Evolutionary conservation across 164 flowering plant species (phyloP), one percentile per base, ranked within the genome.

Genomic region (Tetracentron sinense): DNA sequence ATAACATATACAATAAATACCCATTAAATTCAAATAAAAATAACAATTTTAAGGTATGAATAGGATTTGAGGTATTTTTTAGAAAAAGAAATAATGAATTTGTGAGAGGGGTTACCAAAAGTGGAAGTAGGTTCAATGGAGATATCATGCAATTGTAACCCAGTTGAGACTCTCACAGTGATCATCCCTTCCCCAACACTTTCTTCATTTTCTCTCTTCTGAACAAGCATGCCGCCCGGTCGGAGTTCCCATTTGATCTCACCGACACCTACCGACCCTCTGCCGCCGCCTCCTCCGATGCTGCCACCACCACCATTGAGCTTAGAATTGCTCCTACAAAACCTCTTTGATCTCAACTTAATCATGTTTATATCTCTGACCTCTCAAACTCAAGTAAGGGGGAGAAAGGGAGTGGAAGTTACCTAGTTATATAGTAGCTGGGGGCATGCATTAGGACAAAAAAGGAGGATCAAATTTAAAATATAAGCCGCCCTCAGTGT

Each of bases 161-260:
- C 88, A 28, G 80, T 85, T 16, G 88, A 84, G 63, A 91, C 85
- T 68, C 78, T 81, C 8, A 91, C 55, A 23, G 70, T 77, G 72
- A 89, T 86, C 61, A 75, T 33, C n/a, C 25, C 79, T 42, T 77
- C 86, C n/a, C 77, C 83, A 0, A 7, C 65, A 21, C 71, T 72
- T 6, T 30, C 71, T 23, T 70, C 78, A 46, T 55, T 56, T 50
- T 82, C 88, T 72, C 97, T 82, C 77, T 82, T 91, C 58, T 91
- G 97, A 61, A 91, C 97, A 60, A 91, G 87, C 96, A 91, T 88
- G 1, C 97, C 93, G 0, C 97, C 96, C 0, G 97, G 97, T 66
- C 96, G 61, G 12, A 88, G 65, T 29, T 91, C 97, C 97, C 97
- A 91, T 61, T 87, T 77, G 54, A 85, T 83, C 38, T 86, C 90